These are phyloP conservation scores for Alternaria triticimaculans DNA, from an alignment of 2,329 filamentous ascomycete genomes.

Conservation along the genomic window DNA sequence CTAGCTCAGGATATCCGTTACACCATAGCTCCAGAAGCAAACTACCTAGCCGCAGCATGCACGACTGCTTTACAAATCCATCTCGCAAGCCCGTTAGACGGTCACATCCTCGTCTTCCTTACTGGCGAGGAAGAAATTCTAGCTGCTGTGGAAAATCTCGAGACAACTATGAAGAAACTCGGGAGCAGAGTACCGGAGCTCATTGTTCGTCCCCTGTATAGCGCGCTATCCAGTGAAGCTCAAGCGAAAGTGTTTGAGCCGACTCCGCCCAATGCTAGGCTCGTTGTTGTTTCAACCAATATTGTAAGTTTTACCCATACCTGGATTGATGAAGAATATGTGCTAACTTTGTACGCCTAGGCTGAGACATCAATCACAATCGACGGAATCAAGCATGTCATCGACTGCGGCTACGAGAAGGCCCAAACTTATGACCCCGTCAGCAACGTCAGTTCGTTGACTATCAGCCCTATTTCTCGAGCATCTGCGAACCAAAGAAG, in stretches of 20 bases:
- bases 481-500: slow-evolving; percentile 93
- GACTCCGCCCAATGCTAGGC: slow-evolving; percentile 71
- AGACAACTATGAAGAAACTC: slow-evolving; percentile 85
- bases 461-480: slow-evolving; percentile 63
- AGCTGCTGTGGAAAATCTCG: slow-evolving; percentile 79
- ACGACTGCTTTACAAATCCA: slow-evolving; percentile 97
- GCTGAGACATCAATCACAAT: slow-evolving; percentile 90
- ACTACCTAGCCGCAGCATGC: slow-evolving; percentile 89
- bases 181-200: slow-evolving; percentile 85
- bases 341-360: too few species aligned
- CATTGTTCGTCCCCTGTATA: slow-evolving; percentile 91
- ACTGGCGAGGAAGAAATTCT: slow-evolving; percentile 98
- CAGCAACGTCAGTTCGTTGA: neutral
- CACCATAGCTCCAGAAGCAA: slow-evolving; percentile 67
- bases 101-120: too few species aligned
- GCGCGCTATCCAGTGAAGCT: slow-evolving; percentile 84
- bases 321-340: too few species aligned
- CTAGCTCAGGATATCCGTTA: slow-evolving; percentile 58
- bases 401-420: slow-evolving; percentile 94
- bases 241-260: slow-evolving; percentile 93
- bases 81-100: too few species aligned
- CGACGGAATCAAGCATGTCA: slow-evolving; percentile 94
- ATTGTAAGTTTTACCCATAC: slow-evolving; percentile 64
- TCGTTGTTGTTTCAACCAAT: slow-evolving; percentile 94
- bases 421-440: slow-evolving; percentile 54